Base-by-base conservation (phyloP, 306 rosid species). In the Begonia masoniana region DNA sequence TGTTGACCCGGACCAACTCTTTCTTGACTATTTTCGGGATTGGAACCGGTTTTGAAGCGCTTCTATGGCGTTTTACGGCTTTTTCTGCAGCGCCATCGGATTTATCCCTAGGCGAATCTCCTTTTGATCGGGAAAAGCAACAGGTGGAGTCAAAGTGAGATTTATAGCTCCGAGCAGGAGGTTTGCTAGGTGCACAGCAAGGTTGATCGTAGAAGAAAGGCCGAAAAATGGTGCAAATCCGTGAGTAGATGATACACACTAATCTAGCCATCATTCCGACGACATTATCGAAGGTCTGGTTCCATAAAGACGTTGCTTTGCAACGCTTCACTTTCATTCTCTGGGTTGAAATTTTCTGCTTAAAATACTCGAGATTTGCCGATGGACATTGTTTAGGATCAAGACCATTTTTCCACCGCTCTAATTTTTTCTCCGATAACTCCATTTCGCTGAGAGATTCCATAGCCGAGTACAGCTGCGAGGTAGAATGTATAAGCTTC, bases 291-390 rank as follows among this genome's bases (percentile, higher is more conserved):
- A 74, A 78, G 7, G 81, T 59, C 24, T 74, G 71, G 55, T 51
- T 69, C 95, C 95, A 85, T 1, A 85, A 75, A 8, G 95, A 85
- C 10, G n/a, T 53, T n/a, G 72, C 79, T 26, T 63, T 85, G 65
- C 43, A 79, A 65, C 64, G 74, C 7, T 60, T 60, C 3, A 85
- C 74, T 10, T 74, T 76, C 13, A 75, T 72, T 17, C 51, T 66
- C 58, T 58, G 67, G n/a, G 4, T 23, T 0, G 31, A 10, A 4
- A 81, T 67, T 56, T 59, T 73, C 2, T 70, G 69, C 0, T 48
- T 60, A 10, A 76, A 64, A 43, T 62, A 23, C 5, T 85, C 81
- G 4, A 70, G 54, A 31, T 70, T 79, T 9, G 71, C 57, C 15
- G 60, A 67, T 2, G 41, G 51, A 10, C 60, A 67, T 1, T 68